Evolutionary conservation across 163 green algal genomes (phyloP).

Genomic region (Scenedesmus sp.): DNA sequence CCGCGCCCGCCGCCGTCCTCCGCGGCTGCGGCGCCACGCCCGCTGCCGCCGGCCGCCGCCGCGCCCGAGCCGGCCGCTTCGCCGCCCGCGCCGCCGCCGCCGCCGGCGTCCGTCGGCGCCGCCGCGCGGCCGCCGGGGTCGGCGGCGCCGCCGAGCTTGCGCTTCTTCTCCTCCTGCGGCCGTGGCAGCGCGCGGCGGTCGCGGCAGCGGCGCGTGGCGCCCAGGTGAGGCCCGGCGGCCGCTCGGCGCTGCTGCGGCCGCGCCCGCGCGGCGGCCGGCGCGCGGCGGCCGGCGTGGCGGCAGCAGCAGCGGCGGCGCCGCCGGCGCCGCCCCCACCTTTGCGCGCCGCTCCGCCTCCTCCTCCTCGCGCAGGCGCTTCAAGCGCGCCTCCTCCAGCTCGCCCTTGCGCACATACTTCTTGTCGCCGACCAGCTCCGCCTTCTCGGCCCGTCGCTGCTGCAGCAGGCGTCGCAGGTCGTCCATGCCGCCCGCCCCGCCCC

Average conservation of each 20-base stretch:
- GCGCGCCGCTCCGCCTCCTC: conserved; percentile 72
- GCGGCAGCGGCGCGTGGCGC: no score
- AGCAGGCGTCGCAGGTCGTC: conserved; percentile 82
- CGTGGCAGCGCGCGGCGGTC: no score
- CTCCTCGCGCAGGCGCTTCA: conserved; percentile 77
- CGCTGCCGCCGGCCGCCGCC: not conserved
- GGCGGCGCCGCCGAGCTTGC: conserved; percentile 40
- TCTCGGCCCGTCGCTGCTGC: conserved; percentile 74
- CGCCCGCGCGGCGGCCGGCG: not conserved
- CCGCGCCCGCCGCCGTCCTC: not conserved
- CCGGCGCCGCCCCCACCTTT: conserved; percentile 62
- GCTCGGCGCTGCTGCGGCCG: no score
- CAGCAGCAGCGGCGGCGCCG: not conserved
- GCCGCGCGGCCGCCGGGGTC: not conserved
- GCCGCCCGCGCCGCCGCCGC: not conserved
- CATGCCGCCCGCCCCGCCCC: no score
- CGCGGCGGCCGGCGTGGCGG: not conserved
- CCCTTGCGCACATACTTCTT: conserved; percentile 74
- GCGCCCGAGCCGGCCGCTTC: not conserved
- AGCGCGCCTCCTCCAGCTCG: conserved; percentile 74
- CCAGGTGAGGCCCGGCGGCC: no score
- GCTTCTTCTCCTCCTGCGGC: conserved; percentile 55
- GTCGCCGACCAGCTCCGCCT: conserved; percentile 67
- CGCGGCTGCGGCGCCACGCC: not conserved
- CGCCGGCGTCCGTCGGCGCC: conserved; percentile 19